A percentile compares a stretch with the other conserved stretches of the same genome.
phyloP scores from a whole-genome alignment of 2,329 filamentous ascomycete genomes.

The Aspergillus pseudoviridinutans region DNA sequence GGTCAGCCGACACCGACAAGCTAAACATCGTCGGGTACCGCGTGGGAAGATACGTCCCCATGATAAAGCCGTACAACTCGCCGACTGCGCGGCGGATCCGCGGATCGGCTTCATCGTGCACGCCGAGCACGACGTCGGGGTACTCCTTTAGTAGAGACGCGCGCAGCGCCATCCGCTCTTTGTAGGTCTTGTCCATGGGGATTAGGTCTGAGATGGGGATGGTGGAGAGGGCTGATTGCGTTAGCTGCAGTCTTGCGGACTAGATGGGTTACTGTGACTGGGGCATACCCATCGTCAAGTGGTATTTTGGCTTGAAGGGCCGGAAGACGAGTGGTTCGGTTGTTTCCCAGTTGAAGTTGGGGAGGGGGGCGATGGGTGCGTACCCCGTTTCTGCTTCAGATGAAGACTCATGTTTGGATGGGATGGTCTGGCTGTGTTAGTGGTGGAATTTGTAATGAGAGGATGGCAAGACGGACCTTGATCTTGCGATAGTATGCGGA shows the following conservation, averaged over 20 bases:
- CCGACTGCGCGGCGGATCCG: constrained; percentile 46
- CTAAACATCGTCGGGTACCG: constrained; percentile 55
- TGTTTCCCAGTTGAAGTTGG: constrained; percentile 48
- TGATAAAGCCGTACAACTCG: constrained; percentile 56
- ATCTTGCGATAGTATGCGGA: constrained; percentile 8
- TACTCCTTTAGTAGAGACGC: constrained; percentile 45
- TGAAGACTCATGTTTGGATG: neutral
- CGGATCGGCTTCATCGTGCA: constrained; percentile 36
- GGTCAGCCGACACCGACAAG: constrained; percentile 18
- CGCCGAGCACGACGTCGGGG: constrained; percentile 36
- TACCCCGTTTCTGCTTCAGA: constrained; percentile 4
- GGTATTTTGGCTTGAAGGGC: constrained; percentile 59
- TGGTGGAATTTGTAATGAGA: neutral
- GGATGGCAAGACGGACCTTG: neutral
- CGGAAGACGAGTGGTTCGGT: constrained; percentile 52
- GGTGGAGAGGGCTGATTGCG: constrained; percentile 48
- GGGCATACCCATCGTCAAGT: constrained; percentile 59
- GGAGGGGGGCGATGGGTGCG: constrained; percentile 38
- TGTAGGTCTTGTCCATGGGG: constrained; percentile 58
- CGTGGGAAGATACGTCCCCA: constrained; percentile 52
- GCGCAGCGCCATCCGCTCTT: constrained; percentile 49
- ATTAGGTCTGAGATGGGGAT: constrained; percentile 53
- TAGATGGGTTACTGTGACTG: neutral
- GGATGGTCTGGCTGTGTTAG: neutral
- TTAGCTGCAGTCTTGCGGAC: neutral